Evolutionary conservation across 2,329 filamentous ascomycete genomes (phyloP).

Genomic region (Coleophoma eucalyptorum): DNA sequence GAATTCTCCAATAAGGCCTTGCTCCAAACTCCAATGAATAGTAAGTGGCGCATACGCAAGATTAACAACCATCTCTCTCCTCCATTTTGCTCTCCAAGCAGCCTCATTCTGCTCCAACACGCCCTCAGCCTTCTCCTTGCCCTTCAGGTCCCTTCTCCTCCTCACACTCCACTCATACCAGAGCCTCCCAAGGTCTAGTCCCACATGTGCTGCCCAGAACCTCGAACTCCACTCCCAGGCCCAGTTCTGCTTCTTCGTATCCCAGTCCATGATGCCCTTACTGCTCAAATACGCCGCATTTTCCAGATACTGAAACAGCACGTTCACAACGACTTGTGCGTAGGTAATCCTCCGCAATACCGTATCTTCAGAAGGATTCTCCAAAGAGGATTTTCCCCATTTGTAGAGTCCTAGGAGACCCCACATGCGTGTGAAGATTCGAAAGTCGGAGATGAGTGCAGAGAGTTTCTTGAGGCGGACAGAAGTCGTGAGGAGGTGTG

Average conservation of each 20-base stretch:
- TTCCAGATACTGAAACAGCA: slow-evolving; percentile 75
- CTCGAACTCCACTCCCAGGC: slow-evolving; percentile 71
- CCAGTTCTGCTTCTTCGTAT: slow-evolving; percentile 50
- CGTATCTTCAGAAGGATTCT: slow-evolving; percentile 33
- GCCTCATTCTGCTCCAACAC: slow-evolving; percentile 26
- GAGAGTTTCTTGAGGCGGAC: slow-evolving; percentile 55
- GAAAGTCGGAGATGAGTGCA: slow-evolving; percentile 63
- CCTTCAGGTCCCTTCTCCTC: slow-evolving; percentile 15
- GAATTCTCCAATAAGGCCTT: slow-evolving; percentile 57
- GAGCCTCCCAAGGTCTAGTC: slow-evolving; percentile 69
- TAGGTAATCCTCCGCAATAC: slow-evolving; percentile 52
- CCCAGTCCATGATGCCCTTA: slow-evolving; percentile 65
- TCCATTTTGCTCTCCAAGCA: slow-evolving; percentile 43
- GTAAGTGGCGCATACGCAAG: slow-evolving; percentile 78
- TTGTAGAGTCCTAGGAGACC: slow-evolving; percentile 70
- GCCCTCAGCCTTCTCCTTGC: slow-evolving; percentile 25
- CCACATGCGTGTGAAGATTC: slow-evolving; percentile 75
- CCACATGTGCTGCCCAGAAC: slow-evolving; percentile 77
- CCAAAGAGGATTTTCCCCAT: slow-evolving; percentile 50
- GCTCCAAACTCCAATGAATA: slow-evolving; percentile 74
- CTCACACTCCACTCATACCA: slow-evolving; percentile 21
- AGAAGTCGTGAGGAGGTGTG: slow-evolving; percentile 39
- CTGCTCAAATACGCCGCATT: slow-evolving; percentile 74
- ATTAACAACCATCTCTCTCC: slow-evolving; percentile 65
- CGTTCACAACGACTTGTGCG: slow-evolving; percentile 63